Base-by-base conservation (phyloP, 2,329 filamentous ascomycete genomes). In the Trichoderma brevicompactum region DNA sequence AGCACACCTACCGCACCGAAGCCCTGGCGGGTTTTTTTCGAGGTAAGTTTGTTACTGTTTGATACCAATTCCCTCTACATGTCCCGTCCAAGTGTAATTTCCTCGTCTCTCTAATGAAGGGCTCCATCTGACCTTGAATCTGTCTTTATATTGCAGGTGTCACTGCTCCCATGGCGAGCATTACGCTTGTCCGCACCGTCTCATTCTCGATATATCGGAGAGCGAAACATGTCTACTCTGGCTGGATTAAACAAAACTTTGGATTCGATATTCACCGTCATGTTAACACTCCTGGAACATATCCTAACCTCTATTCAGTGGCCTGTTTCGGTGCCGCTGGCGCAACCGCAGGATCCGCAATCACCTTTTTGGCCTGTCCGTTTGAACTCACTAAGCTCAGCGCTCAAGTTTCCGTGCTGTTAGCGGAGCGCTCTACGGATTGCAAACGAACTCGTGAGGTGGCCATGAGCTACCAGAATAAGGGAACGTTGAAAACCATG, bases 301-400 rank as follows among this genome's bases (percentile, higher is more conserved):
- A 88, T 70, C 92, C 92, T 41, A 93, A 86, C 52, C 70, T 92
- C 9, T 88, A 89, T 72, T 92, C 92, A 0, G 80, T 94, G 62
- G 82, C 86, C 64, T 94, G 91, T 73, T 94, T 94, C 77, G 90
- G 89, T 28, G 85, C 88, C 10, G 90, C 92, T 49, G 92, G 92
- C 58, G 91, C 91, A 46, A 91, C 89, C 12, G 90, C 92, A 58
- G 92, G 92, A 64, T 92, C 90, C 23, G 85, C 87, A 67, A 94
- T 95, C 64, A 94, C 92, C 8, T 82, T 90, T 58, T 86, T 95
- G 71, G 91, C 92, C 70, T 96, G 92, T 73, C 92, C 92, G 1
- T 96, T 96, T 74, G 92, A 96, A 77, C 83, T 96, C 76, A 94
- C 91, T n/a, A 96, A 96, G 77, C 83, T 95, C 66, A 94, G 90